Evolutionary conservation across 345 rosid genomes (phyloP), one percentile per base, ranked within the genome.

Genomic region (Eucalyptus coolabah): DNA sequence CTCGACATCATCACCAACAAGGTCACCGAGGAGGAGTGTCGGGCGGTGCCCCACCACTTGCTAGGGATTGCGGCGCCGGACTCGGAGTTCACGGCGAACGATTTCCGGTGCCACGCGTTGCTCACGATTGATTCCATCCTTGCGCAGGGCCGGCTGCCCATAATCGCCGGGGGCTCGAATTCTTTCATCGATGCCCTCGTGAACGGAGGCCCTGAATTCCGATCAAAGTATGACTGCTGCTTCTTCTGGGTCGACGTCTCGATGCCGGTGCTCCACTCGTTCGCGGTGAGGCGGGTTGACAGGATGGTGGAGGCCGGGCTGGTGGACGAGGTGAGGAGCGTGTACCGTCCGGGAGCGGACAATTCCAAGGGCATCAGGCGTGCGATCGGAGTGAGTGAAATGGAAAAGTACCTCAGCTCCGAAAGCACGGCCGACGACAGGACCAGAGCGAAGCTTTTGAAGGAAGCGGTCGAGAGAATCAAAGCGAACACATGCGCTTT

Each of bases 41-140:
- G 88, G 7, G 94, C 93, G 32, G 91, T 92, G 7, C 92, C 94
- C 49, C 94, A 93, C 54, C 94, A 93, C 83, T 63, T 93, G 59
- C 91, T 93, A 13, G 93, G 94, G 12, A 30, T 91, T 4, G 32
- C 51, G 2, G 92, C 87, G 44, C 92, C 94, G 21, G 88, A 90
- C 34, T 88, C 89, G 1, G 90, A 91, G 21, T 92, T 92, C 87
- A 92, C 91, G 5, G 88, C 88, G 4, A 42, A 47, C 4, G 94
- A 92, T 72, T 93, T 91, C 83, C 56, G 91, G 86, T 50, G 23
- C 50, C 90, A 83, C 9, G 92, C 89, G 21, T 87, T 89, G 44
- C 50, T 26, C 6, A 51, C 37, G 30, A 24, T 90, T 21, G 91
- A 89, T 47, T 82, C 91, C 34, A 89, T 93, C 50, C 77, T 59